Evolutionary conservation across 768 basidiomycete genomes (phyloP), one percentile per base, ranked within the genome.

Genomic region (Psilocybe cubensis): DNA sequence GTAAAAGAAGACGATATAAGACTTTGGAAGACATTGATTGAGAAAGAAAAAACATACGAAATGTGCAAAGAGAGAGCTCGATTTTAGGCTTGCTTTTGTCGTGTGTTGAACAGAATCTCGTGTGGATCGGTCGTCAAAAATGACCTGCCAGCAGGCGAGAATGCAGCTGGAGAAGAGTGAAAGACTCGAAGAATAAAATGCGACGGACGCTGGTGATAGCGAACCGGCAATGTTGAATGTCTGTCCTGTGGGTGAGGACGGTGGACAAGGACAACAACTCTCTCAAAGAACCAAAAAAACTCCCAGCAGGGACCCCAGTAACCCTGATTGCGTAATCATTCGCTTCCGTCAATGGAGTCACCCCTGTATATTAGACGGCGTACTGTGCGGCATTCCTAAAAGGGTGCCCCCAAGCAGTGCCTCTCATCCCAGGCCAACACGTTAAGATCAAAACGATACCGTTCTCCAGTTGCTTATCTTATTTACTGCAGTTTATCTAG

Each of bases 71-170:
- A 67, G 59, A 60, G 58, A 63, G 55, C 58, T 60, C 64, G 58
- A 63, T 77, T 77, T 63, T 75, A 72, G 76, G 76, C 75, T 78
- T 76, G 63, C 66, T 73, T 78, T 77, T 72, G 79, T 78, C 72
- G 73, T 72, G 76, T 74, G 79, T 72, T 78, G 76, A 74, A 76
- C 69, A 75, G 77, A 77, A 75, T 79, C 76, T 81, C 79, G 85
- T 79, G 84, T 81, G 85, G 83, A 81, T 85, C 68, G 85, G 89
- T 88, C 88, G 87, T 89, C 81, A 87, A 84, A 79, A 85, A 82
- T 84, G 88, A 91, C 89, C 89, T 91, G 89, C 89, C 89, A 89
- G 89, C 89, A 91, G 89, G 89, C 86, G 81, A 83, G 76, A 79
- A 83, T 82, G 79, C 83, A 78, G 79, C 77, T 77, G 81, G 79